Percentiles rank a stretch among this genome's conserved stretches.
phyloP scores from a whole-genome alignment of 768 basidiomycete genomes.

The Thelephora aurantiotincta region DNA sequence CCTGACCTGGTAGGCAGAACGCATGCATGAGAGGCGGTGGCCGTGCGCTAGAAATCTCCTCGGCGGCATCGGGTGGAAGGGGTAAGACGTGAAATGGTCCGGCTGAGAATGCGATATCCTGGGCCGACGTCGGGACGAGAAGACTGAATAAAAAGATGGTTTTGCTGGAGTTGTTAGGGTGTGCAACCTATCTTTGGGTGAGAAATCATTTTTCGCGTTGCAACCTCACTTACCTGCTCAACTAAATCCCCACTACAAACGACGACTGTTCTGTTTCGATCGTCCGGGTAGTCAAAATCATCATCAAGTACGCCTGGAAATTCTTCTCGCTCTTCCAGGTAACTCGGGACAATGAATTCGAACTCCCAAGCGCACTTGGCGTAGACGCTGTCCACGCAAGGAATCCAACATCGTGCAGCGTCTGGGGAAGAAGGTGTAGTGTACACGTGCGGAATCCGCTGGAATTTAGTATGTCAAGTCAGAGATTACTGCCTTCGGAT shows the following conservation, averaged over 20 bases:
- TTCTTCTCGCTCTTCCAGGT: slow-evolving; percentile 48
- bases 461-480: not conserved
- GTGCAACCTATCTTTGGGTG: slow-evolving; percentile 48
- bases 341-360: slow-evolving; percentile 85
- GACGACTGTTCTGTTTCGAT: slow-evolving; percentile 42
- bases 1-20: slow-evolving; percentile 86
- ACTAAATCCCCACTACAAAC: slow-evolving; percentile 90
- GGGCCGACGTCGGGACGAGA: slow-evolving; percentile 77
- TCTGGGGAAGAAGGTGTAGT: slow-evolving; percentile 81
- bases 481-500: slow-evolving; percentile 3
- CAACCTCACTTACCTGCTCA: slow-evolving; percentile 59
- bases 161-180: slow-evolving; percentile 88
- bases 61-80: slow-evolving; percentile 47
- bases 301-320: slow-evolving; percentile 24
- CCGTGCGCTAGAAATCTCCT: slow-evolving; percentile 46
- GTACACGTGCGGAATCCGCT: slow-evolving; percentile 91
- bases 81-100: slow-evolving; percentile 81
- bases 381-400: slow-evolving; percentile 89
- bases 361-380: slow-evolving; percentile 98
- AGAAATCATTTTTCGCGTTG: slow-evolving; percentile 4
- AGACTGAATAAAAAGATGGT: slow-evolving; percentile 91
- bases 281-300: slow-evolving; percentile 38
- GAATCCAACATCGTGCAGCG: slow-evolving; percentile 96
- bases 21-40: slow-evolving; percentile 73
- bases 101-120: slow-evolving; percentile 91